Evolutionary conservation across 805 yeast species (phyloP).

Genomic region (Candida boleticola): DNA sequence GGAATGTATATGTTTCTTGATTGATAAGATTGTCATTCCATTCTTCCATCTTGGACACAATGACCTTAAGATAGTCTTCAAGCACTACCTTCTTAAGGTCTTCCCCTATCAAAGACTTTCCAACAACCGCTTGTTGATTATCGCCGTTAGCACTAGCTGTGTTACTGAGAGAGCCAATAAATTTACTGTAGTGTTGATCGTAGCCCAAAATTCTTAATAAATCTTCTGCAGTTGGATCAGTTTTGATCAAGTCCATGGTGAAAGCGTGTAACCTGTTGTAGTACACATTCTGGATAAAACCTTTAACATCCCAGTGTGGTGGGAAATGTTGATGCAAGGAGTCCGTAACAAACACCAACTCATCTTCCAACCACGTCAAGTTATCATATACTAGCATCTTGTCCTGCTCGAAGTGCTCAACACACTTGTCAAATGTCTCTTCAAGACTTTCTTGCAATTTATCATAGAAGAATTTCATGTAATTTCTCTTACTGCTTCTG

Average conservation of each 20-base stretch:
- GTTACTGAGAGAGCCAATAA: slow-evolving; percentile 22
- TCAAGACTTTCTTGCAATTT: slow-evolving; percentile 58
- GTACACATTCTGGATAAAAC: slow-evolving; percentile 60
- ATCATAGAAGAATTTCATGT: slow-evolving; percentile 57
- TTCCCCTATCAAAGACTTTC: slow-evolving; percentile 61
- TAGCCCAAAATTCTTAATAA: slow-evolving; percentile 73
- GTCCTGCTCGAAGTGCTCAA: slow-evolving; percentile 47
- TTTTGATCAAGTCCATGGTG: slow-evolving; percentile 58
- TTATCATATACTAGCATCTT: slow-evolving; percentile 64
- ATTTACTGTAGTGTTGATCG: slow-evolving; percentile 60
- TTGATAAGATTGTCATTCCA: slow-evolving; percentile 73
- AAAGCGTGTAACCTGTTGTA: slow-evolving; percentile 63
- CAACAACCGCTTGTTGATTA: not conserved
- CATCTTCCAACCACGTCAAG: slow-evolving; percentile 82
- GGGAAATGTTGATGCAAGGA: slow-evolving; percentile 66
- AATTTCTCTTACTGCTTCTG: slow-evolving; percentile 50
- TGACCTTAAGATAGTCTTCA: slow-evolving; percentile 73
- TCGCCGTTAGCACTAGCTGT: slow-evolving; percentile 15
- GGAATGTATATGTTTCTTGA: slow-evolving; percentile 67
- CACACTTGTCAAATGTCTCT: slow-evolving; percentile 68
- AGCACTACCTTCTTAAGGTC: slow-evolving; percentile 70
- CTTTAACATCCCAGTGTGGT: slow-evolving; percentile 66
- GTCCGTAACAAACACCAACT: slow-evolving; percentile 62
- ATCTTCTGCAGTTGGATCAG: slow-evolving; percentile 77
- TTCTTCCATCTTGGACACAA: slow-evolving; percentile 72